Percentiles rank a stretch among this genome's conserved stretches.
Evolutionary conservation across 805 yeast genomes (phyloP).

Genomic region (Schwanniomyces pseudopolymorphus): DNA sequence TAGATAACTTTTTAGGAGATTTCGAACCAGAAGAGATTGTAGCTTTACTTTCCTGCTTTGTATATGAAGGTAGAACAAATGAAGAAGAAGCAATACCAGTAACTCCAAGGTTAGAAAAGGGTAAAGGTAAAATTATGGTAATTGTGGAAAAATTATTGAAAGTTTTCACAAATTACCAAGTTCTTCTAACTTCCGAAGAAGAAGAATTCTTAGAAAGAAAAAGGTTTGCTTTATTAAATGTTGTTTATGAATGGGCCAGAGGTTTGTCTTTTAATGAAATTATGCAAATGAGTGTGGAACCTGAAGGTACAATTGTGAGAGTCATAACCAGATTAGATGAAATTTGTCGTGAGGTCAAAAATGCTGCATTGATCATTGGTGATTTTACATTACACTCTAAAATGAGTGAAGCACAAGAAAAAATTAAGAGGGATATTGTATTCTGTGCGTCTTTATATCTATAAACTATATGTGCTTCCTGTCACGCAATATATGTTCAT

Average conservation of each 20-base stretch:
- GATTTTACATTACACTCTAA: slow-evolving; percentile 86
- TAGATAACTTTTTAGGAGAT: slow-evolving; percentile 89
- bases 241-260: slow-evolving; percentile 97
- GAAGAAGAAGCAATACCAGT: slow-evolving; percentile 61
- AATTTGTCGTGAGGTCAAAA: slow-evolving; percentile 89
- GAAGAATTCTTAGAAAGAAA: slow-evolving; percentile 78
- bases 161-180: slow-evolving; percentile 66
- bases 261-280: slow-evolving; percentile 89
- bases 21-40: slow-evolving; percentile 96
- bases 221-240: slow-evolving; percentile 88
- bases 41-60: slow-evolving; percentile 89
- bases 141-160: slow-evolving; percentile 63
- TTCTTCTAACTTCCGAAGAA: slow-evolving; percentile 79
- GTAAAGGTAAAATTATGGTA: slow-evolving; percentile 61
- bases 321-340: slow-evolving; percentile 94
- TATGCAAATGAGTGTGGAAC: slow-evolving; percentile 83
- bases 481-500: slow-evolving; percentile 1
- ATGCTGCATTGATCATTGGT: slow-evolving; percentile 92
- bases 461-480: slow-evolving; percentile 25
- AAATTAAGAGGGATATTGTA: slow-evolving; percentile 93
- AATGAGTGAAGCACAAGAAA: slow-evolving; percentile 90
- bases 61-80: slow-evolving; percentile 79
- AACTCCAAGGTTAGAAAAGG: slow-evolving; percentile 80
- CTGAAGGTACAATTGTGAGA: slow-evolving; percentile 95
- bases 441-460: slow-evolving; percentile 93